Conservation (phyloP, 352 stramenopile species). For the Aphanomyces astaci region DNA sequence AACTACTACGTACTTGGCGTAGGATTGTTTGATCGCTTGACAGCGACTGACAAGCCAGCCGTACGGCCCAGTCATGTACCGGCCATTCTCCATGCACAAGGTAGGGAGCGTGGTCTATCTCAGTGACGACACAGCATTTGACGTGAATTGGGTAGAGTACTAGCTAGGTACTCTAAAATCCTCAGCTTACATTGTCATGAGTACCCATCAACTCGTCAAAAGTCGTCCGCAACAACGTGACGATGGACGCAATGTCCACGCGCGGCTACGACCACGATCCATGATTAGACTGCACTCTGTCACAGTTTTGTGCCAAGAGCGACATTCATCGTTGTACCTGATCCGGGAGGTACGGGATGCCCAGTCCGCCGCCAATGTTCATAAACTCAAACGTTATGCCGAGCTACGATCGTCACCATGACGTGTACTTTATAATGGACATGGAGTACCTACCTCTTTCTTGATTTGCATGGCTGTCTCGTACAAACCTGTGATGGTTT, state of each 20-base stretch:
- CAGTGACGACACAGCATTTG: neutral
- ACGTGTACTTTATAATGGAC: neutral
- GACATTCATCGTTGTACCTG: conserved; percentile 24
- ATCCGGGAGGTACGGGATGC: conserved; percentile 79
- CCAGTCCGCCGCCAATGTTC: conserved; percentile 85
- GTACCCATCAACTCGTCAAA: conserved; percentile 69
- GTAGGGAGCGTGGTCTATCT: conserved; percentile 38
- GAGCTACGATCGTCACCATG: conserved; percentile 34
- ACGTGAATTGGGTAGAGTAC: too few relatives aligned
- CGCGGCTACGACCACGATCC: conserved; percentile 18
- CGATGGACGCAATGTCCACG: conserved; percentile 63
- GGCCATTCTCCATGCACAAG: conserved; percentile 86
- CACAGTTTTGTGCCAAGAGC: neutral
- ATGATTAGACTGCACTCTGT: too few relatives aligned
- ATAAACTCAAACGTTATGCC: conserved; percentile 87
- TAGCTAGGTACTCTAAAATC: too few relatives aligned
- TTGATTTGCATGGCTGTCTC: conserved; percentile 70
- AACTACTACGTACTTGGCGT: conserved; percentile 38
- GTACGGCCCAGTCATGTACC: conserved; percentile 83
- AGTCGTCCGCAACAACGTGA: conserved; percentile 61
- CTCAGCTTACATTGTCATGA: conserved; percentile 38
- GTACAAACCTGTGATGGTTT: conserved; percentile 80
- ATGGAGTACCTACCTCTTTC: conserved; percentile 25
- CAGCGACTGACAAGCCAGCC: conserved; percentile 80
- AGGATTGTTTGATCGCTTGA: conserved; percentile 81